Conservation (phyloP, 768 basidiomycete species). For the Hebeloma cylindrosporum region DNA sequence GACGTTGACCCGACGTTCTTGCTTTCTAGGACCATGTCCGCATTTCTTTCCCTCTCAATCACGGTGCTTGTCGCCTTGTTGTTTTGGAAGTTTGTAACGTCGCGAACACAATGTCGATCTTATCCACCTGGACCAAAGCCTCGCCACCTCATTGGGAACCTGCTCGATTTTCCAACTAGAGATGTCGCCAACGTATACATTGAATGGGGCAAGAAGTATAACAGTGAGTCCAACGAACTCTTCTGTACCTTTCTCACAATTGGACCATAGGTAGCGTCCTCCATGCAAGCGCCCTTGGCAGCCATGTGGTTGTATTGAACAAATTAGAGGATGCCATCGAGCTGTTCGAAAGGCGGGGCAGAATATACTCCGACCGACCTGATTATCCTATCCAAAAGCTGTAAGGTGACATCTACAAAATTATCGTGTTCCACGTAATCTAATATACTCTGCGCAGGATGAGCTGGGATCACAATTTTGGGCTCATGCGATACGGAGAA, state of each 20-base stretch:
- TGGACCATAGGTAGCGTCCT: constrained; percentile 24
- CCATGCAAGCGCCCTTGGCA: constrained; percentile 22
- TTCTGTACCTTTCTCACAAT: neutral
- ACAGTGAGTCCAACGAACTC: constrained; percentile 8
- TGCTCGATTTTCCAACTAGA: constrained; percentile 12
- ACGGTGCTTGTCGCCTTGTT: constrained; percentile 12
- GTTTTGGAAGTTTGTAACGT: constrained; percentile 12
- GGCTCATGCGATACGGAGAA: constrained; percentile 33
- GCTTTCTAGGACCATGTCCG: constrained; percentile 26
- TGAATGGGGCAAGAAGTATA: constrained; percentile 17
- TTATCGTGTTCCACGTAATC: neutral
- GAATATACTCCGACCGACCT: constrained; percentile 47
- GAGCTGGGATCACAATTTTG: constrained; percentile 37
- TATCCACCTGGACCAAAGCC: constrained; percentile 25
- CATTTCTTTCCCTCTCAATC: too few species aligned
- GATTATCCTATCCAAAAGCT: constrained; percentile 18
- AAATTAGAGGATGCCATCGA: constrained; percentile 18
- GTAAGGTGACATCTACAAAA: constrained; percentile 13
- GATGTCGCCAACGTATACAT: constrained; percentile 7
- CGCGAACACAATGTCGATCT: too few species aligned
- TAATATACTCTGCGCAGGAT: constrained; percentile 13
- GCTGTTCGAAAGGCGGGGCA: constrained; percentile 45
- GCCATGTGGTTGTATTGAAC: constrained; percentile 30
- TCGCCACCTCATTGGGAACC: constrained; percentile 25
- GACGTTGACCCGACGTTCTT: too few species aligned